These are phyloP conservation scores for Pseudopyrenochaeta lycopersici DNA, from an alignment of 2,329 filamentous ascomycete genomes.

Conservation along the genomic window DNA sequence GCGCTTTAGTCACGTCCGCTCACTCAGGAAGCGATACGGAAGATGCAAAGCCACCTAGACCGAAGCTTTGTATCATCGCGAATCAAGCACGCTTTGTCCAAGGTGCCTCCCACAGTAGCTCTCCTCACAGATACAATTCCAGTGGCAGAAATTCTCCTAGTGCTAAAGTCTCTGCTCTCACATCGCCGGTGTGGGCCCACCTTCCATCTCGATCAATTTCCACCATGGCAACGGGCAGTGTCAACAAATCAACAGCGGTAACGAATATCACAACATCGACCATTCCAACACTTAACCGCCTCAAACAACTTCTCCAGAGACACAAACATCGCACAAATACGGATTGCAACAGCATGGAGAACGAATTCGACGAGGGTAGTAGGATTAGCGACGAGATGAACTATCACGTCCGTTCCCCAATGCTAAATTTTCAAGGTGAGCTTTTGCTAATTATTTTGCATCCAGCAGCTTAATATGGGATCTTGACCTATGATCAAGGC, in stretches of 20 bases:
- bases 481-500: no score
- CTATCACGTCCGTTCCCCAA: background rate
- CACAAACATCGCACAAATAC: background rate
- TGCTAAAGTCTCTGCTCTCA: background rate
- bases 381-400: background rate
- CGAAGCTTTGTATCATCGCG: background rate
- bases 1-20: background rate
- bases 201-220: conserved; percentile 19
- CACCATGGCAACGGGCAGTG: conserved; percentile 15
- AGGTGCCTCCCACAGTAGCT: conserved; percentile 5
- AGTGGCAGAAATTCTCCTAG: background rate
- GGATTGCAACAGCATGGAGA: background rate
- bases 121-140: conserved; percentile 7
- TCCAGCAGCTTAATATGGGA: background rate
- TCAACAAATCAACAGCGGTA: conserved; percentile 6
- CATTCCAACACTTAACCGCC: background rate
- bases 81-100: background rate
- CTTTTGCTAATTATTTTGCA: background rate
- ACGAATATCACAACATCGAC: conserved; percentile 2
- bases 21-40: background rate
- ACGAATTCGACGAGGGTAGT: background rate
- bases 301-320: background rate
- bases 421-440: conserved; percentile 2
- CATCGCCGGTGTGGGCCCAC: conserved; percentile 1
- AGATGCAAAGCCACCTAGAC: background rate